Percentiles rank a stretch among this genome's conserved stretches.
These are phyloP conservation scores for Diaporthe aspalathi DNA, from an alignment of 2,329 filamentous ascomycete genomes.

Conservation along the genomic window DNA sequence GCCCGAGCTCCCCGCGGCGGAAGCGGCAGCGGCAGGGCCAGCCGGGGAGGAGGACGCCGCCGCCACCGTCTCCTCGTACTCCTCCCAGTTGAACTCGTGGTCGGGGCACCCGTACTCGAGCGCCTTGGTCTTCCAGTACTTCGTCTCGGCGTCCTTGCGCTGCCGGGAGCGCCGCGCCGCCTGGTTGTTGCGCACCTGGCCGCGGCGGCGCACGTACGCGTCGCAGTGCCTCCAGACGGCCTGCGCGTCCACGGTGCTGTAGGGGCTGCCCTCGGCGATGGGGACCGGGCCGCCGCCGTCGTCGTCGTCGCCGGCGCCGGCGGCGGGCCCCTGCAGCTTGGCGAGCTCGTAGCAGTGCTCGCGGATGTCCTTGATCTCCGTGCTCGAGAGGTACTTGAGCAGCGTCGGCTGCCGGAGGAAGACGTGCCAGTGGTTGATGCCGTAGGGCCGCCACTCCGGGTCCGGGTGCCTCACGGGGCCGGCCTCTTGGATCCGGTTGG, in stretches of 20 bases:
- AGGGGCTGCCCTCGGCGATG: not conserved
- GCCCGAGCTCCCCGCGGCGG: not conserved
- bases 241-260: slow-evolving; percentile 32
- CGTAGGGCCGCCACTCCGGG: slow-evolving; percentile 32
- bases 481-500: slow-evolving; percentile 29
- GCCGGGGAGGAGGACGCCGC: not conserved
- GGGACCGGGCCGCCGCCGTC: not conserved
- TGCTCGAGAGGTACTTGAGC: slow-evolving; percentile 29
- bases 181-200: slow-evolving; percentile 38
- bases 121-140: slow-evolving; percentile 35
- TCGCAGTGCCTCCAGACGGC: slow-evolving; percentile 37
- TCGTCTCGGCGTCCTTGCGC: slow-evolving; percentile 33
- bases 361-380: slow-evolving; percentile 37
- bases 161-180: slow-evolving; percentile 31
- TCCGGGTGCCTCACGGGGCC: slow-evolving; percentile 31
- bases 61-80: not conserved
- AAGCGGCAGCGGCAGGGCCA: not conserved
- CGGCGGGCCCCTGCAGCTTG: not conserved
- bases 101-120: slow-evolving; percentile 31
- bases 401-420: slow-evolving; percentile 15
- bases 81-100: slow-evolving; percentile 19
- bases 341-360: slow-evolving; percentile 36
- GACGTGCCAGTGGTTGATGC: slow-evolving; percentile 35
- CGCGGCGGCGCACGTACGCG: slow-evolving; percentile 36
- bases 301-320: too few relatives aligned